phyloP scores from a whole-genome alignment of 352 stramenopile species.

The Phytophthora ramorum region DNA sequence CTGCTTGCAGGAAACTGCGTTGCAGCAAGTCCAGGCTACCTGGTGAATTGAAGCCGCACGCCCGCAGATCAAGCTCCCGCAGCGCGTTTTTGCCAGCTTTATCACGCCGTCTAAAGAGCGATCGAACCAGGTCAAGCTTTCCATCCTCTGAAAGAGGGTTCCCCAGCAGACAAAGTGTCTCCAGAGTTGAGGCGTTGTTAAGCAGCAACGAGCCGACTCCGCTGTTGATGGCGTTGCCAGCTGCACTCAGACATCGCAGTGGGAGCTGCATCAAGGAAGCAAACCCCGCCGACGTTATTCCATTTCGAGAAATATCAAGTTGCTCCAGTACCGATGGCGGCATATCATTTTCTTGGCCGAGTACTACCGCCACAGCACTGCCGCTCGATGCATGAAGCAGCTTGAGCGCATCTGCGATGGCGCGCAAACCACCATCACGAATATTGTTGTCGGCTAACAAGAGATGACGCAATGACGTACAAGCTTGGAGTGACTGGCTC shows the following conservation, averaged over 20 bases:
- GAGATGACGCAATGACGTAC: conserved; percentile 38
- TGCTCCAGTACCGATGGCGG: conserved; percentile 36
- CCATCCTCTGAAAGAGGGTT: conserved; percentile 50
- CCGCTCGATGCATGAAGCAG: conserved; percentile 19
- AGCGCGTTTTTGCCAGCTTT: conserved; percentile 33
- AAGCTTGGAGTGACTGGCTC: conserved; percentile 58
- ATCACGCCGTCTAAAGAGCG: conserved; percentile 35
- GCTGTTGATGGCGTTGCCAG: conserved; percentile 46
- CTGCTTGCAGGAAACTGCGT: conserved; percentile 34
- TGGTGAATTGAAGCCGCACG: conserved; percentile 38
- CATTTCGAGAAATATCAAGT: conserved; percentile 56
- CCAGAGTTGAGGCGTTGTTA: conserved; percentile 30
- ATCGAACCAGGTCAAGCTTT: conserved; percentile 42
- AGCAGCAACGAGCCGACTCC: conserved; percentile 36
- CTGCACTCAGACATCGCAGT: conserved; percentile 28
- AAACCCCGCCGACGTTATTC: conserved; percentile 47
- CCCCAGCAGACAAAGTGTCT: conserved; percentile 34
- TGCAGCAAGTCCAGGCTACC: conserved; percentile 24
- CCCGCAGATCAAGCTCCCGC: conserved; percentile 39
- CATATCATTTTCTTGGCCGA: conserved; percentile 2
- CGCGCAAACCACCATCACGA: conserved; percentile 57
- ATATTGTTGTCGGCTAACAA: conserved; percentile 59
- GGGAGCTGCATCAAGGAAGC: conserved; percentile 33
- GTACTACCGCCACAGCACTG: conserved; percentile 1
- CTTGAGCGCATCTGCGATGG: conserved; percentile 55